These are phyloP conservation scores for Castanea mollissima DNA, from an alignment of 306 rosid species.

Conservation along the genomic window DNA sequence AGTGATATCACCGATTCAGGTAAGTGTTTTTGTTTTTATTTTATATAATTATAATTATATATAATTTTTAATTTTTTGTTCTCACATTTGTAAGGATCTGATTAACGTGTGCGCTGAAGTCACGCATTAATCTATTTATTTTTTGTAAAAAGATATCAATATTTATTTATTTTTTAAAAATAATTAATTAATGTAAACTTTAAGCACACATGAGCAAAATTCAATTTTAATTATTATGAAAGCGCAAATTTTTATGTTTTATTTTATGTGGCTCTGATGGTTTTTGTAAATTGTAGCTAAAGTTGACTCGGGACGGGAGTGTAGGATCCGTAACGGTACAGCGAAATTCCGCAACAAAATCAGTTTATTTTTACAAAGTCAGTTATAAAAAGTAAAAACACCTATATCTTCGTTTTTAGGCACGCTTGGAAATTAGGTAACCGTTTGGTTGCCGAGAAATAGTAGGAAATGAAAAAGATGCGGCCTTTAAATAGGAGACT, in stretches of 20 bases:
- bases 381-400: not conserved
- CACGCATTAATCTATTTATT: too few relatives aligned
- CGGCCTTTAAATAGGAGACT: too few relatives aligned
- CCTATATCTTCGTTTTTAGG: too few relatives aligned
- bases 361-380: not conserved
- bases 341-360: not conserved
- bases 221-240: too few relatives aligned
- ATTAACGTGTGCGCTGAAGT: too few relatives aligned
- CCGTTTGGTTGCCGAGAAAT: not conserved
- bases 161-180: too few relatives aligned
- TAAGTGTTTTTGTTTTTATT: conserved; percentile 13
- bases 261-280: not conserved
- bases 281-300: not conserved
- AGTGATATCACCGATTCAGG: conserved; percentile 95
- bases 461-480: not conserved
- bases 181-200: too few relatives aligned
- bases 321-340: not conserved
- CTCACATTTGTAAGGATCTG: not conserved
- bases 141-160: too few relatives aligned
- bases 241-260: not conserved
- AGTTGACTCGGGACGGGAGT: not conserved
- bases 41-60: too few relatives aligned
- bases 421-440: too few relatives aligned
- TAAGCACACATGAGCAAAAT: too few relatives aligned
- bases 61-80: not conserved